These are phyloP conservation scores for Malassezia psittaci DNA, from an alignment of 1,284 basidiomycete species.

Conservation along the genomic window DNA sequence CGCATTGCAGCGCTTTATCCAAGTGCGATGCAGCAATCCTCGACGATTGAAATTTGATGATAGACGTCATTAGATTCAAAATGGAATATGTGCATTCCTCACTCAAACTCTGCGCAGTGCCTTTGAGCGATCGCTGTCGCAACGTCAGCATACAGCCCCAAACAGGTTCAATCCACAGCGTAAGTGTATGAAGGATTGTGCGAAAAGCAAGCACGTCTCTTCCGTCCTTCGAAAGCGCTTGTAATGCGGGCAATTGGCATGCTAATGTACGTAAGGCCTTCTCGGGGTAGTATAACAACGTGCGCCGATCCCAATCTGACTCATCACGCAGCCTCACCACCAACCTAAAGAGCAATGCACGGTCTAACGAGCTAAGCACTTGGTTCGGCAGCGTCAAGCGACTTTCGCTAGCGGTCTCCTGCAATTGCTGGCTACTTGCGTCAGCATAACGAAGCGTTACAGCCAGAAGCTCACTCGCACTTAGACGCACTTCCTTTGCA, in stretches of 20 bases:
- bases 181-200: conserved; percentile 27
- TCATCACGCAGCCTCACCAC: conserved; percentile 22
- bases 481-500: conserved; percentile 7
- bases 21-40: conserved; percentile 6
- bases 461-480: conserved; percentile 8
- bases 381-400: neutral
- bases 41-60: conserved; percentile 43
- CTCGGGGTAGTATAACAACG: conserved; percentile 17
- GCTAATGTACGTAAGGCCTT: conserved; percentile 22
- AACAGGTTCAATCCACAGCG: conserved; percentile 25
- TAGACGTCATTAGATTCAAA: conserved; percentile 31
- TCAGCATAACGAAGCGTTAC: conserved; percentile 13
- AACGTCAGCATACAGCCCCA: conserved; percentile 35
- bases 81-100: conserved; percentile 31
- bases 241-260: conserved; percentile 30
- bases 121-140: conserved; percentile 16
- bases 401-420: neutral
- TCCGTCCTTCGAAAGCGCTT: conserved; percentile 39
- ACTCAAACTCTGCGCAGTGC: conserved; percentile 2
- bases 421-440: neutral
- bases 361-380: conserved; percentile 22
- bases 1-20: neutral
- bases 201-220: conserved; percentile 37
- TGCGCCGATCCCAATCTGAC: conserved; percentile 16
- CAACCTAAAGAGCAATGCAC: conserved; percentile 33